These are phyloP conservation scores for Xylariaceae sp. DNA, from an alignment of 2,329 filamentous ascomycete species.

Conservation along the genomic window DNA sequence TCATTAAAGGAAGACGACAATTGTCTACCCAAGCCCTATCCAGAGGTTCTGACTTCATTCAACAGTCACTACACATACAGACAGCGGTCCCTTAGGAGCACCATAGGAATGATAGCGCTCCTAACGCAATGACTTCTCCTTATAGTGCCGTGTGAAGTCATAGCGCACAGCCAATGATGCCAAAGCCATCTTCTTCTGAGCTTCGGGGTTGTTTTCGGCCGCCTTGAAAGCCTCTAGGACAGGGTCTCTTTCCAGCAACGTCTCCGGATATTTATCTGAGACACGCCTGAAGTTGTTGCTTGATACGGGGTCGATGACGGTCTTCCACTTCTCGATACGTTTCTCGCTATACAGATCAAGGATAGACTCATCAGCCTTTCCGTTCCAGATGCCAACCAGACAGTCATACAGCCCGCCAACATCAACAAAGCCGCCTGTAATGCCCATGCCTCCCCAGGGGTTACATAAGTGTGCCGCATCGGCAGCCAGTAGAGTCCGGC, in stretches of 20 bases:
- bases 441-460: conserved; percentile 56
- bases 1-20: not conserved
- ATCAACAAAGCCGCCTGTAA: conserved; percentile 62
- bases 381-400: conserved; percentile 45
- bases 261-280: conserved; percentile 39
- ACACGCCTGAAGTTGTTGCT: conserved; percentile 43
- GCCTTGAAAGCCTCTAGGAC: conserved; percentile 39
- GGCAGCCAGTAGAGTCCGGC: conserved; percentile 53
- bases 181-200: conserved; percentile 36
- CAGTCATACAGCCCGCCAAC: conserved; percentile 59
- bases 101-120: no score
- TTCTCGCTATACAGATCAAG: conserved; percentile 39
- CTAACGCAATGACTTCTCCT: conserved; percentile 15
- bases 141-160: conserved; percentile 45
- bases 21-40: not conserved
- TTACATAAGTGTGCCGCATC: conserved; percentile 58
- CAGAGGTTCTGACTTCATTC: not conserved
- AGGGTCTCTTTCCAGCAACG: conserved; percentile 37
- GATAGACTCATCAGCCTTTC: conserved; percentile 41
- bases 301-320: conserved; percentile 42
- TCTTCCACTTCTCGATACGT: conserved; percentile 44
- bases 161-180: conserved; percentile 38
- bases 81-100: not conserved
- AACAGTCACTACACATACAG: no score
- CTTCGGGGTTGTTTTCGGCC: conserved; percentile 34